Percentiles rank a stretch among this genome's conserved stretches.
phyloP scores from a whole-genome alignment of 176 grass and related monocot species.

The Secale cereale region DNA sequence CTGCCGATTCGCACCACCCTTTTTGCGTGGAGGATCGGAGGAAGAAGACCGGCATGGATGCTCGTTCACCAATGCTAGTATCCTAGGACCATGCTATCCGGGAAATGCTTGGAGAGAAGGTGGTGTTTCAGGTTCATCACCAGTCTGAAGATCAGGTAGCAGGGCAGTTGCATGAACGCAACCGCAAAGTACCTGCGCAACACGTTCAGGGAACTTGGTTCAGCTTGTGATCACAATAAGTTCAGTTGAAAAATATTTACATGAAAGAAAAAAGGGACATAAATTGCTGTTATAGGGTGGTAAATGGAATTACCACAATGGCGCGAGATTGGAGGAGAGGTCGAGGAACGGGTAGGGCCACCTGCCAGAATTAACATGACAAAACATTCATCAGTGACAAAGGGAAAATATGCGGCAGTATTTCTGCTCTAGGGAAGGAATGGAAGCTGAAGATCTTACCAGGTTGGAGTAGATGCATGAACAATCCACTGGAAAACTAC shows the following conservation, averaged over 20 bases:
- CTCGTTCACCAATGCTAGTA: background rate
- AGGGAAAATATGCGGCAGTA: background rate
- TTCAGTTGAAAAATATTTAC: background rate
- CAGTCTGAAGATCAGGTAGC: conserved; percentile 67
- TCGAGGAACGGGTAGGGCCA: conserved; percentile 97
- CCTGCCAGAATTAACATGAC: conserved; percentile 30
- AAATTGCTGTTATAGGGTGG: background rate
- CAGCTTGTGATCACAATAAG: background rate
- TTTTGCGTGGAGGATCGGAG: background rate
- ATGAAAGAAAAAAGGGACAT: background rate
- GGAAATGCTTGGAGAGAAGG: conserved; percentile 62
- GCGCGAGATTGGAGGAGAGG: conserved; percentile 50
- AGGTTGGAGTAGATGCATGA: conserved; percentile 55
- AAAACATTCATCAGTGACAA: background rate
- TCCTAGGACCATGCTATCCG: background rate
- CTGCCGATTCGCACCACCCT: background rate
- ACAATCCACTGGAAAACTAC: conserved; percentile 88
- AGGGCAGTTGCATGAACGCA: conserved; percentile 75
- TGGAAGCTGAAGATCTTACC: conserved; percentile 26
- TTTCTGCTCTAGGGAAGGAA: background rate
- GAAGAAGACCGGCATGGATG: background rate
- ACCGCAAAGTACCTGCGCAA: conserved; percentile 60
- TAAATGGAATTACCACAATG: conserved; percentile 60
- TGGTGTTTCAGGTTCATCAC: conserved; percentile 66
- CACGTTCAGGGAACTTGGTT: background rate